These are phyloP conservation scores for Tilletia walkeri DNA, from an alignment of 1,284 basidiomycete species.

Conservation along the genomic window DNA sequence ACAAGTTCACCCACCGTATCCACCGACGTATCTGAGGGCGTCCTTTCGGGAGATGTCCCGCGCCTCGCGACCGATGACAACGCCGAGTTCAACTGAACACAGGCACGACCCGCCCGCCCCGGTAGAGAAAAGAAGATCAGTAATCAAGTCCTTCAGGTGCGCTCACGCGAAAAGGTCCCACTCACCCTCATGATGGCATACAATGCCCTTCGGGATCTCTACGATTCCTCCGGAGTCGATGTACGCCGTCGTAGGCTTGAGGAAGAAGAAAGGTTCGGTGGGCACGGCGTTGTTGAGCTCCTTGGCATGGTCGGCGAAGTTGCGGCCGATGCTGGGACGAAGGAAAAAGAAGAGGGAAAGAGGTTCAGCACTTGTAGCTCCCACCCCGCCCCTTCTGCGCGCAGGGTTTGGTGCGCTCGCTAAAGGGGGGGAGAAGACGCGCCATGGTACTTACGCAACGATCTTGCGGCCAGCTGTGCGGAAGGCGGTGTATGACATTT, in stretches of 20 bases:
- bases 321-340: conserved; percentile 54
- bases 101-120: not conserved
- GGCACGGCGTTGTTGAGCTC: conserved; percentile 87
- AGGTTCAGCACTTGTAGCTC: not conserved
- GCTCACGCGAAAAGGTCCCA: conserved; percentile 9
- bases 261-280: conserved; percentile 95
- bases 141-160: not conserved
- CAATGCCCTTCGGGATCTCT: conserved; percentile 80
- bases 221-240: conserved; percentile 71
- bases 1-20: conserved; percentile 62
- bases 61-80: conserved; percentile 85
- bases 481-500: conserved; percentile 31
- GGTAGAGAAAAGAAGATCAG: not conserved
- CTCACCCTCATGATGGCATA: conserved; percentile 86
- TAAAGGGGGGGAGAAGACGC: too few relatives aligned
- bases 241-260: conserved; percentile 92
- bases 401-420: too few relatives aligned
- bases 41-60: conserved; percentile 73
- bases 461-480: conserved; percentile 60
- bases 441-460: conserved; percentile 72
- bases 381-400: too few relatives aligned
- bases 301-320: conserved; percentile 74
- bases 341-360: conserved; percentile 19
- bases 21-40: conserved; percentile 78
- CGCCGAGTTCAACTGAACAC: conserved; percentile 83